phyloP scores from a whole-genome alignment of 2,329 filamentous ascomycete genomes.

The Exophiala sp. region DNA sequence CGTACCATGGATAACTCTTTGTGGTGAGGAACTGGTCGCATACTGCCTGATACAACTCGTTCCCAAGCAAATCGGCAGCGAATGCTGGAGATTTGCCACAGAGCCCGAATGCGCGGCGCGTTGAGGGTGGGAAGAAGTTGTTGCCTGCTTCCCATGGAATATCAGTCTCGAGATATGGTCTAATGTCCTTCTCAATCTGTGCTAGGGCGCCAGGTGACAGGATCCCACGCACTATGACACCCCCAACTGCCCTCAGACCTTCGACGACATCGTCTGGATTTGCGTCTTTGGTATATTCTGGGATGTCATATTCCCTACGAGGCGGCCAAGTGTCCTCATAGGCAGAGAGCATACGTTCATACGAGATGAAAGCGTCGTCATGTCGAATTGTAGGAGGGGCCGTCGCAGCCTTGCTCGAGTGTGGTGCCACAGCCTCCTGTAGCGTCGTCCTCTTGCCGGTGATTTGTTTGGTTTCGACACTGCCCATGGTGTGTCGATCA shows the following conservation, averaged over 20 bases:
- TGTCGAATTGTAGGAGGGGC: slow-evolving; percentile 1
- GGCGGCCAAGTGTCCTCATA: too few relatives aligned
- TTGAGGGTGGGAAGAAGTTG: slow-evolving; percentile 12
- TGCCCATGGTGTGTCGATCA: not conserved
- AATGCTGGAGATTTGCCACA: slow-evolving; percentile 5
- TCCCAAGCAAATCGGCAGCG: slow-evolving; percentile 22
- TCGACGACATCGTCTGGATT: slow-evolving; percentile 1
- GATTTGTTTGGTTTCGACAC: not conserved
- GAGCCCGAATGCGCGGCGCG: slow-evolving; percentile 9
- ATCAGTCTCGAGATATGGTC: slow-evolving; percentile 7
- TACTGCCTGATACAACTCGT: slow-evolving; percentile 28
- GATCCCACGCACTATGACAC: slow-evolving; percentile 8
- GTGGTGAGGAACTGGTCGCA: slow-evolving; percentile 30
- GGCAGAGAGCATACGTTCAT: not conserved
- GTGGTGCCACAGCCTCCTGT: not conserved
- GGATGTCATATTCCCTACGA: not conserved
- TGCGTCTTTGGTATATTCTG: not conserved
- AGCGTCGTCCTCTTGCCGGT: not conserved
- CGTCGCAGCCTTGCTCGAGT: not conserved
- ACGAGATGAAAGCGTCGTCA: slow-evolving; percentile 2
- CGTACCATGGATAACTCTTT: slow-evolving; percentile 10
- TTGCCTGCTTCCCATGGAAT: slow-evolving; percentile 7
- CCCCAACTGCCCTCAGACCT: not conserved
- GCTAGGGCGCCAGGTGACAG: not conserved
- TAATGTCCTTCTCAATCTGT: slow-evolving; percentile 8